Base-by-base conservation (phyloP, 306 rosid species). In the Sindora glabra region DNA sequence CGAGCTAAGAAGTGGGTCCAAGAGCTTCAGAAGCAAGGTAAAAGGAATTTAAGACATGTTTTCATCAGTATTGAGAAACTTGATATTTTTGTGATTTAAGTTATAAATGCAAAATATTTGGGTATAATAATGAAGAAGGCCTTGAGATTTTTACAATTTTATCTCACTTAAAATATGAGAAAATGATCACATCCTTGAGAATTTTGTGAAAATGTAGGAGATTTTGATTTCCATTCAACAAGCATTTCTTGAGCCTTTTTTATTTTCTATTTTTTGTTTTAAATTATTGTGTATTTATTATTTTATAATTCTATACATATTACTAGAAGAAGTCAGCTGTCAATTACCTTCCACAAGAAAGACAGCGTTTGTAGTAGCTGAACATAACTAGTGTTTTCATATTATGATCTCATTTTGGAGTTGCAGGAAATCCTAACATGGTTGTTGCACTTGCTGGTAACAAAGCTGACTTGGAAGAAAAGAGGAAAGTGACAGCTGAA, bases 11-110 rank as follows among this genome's bases (percentile, higher is more conserved):
- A 81, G 55, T 81, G 86, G 86, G 86, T 81, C 59, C 80, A 81
- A 74, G 86, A 81, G 72, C 86, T 81, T 77, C 86, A 81, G 55
- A 81, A 77, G 70, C 86, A 81, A 81, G 86, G 86, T 81, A 65
- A n/a, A n/a, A n/a, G n/a, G n/a, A n/a, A n/a, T n/a, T 26, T 2
- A 50, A 14, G n/a, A n/a, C n/a, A n/a, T n/a, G n/a, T n/a, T n/a
- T n/a, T n/a, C n/a, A n/a, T n/a, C n/a, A n/a, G n/a, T n/a, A 50
- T n/a, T 14, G 19, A 21, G 24, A 1, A 12, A 23, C 33, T 6
- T 3, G 2, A 48, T 48, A 13, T 7, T 22, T 48, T 48, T 23
- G 1, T 1, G 5, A 6, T 4, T 29, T 29, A 4, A 21, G 14
- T 47, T 21, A 22, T 23, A 48, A 48, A 23, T 12, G 5, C 24